These are phyloP conservation scores for Saturnispora galanensis DNA, from an alignment of 805 yeast species.

Conservation along the genomic window DNA sequence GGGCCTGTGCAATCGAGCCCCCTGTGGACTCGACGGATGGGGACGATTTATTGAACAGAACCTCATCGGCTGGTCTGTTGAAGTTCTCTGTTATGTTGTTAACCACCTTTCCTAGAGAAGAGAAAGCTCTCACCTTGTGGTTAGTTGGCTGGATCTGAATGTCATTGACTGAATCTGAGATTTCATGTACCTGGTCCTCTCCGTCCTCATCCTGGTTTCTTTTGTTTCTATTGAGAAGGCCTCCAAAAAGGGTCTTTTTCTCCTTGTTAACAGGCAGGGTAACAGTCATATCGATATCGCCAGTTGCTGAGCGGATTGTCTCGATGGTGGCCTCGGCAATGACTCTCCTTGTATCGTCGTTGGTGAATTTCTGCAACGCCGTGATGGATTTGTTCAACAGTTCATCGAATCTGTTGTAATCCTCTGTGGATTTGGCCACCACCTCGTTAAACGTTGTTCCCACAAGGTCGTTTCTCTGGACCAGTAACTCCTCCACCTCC, in stretches of 20 bases:
- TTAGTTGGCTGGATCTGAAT: conserved; percentile 14
- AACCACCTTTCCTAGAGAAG: conserved; percentile 16
- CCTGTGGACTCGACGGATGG: neutral
- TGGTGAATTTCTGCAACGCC: conserved; percentile 52
- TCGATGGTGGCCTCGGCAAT: conserved; percentile 81
- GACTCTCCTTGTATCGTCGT: conserved; percentile 66
- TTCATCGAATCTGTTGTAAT: conserved; percentile 37
- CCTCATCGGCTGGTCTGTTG: conserved; percentile 9
- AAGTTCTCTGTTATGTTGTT: conserved; percentile 10
- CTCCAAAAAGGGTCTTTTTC: conserved; percentile 47
- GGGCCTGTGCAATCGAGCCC: conserved; percentile 31
- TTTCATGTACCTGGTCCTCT: conserved; percentile 20
- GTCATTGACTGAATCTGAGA: conserved; percentile 23
- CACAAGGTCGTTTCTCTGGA: conserved; percentile 27
- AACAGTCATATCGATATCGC: conserved; percentile 58
- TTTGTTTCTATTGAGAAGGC: conserved; percentile 17
- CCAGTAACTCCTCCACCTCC: conserved; percentile 32
- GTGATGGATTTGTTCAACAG: conserved; percentile 42
- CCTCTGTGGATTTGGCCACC: conserved; percentile 32
- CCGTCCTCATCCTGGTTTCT: conserved; percentile 13
- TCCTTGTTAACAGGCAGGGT: conserved; percentile 41
- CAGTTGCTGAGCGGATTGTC: conserved; percentile 77
- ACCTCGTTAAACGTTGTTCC: conserved; percentile 27
- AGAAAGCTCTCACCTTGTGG: conserved; percentile 22
- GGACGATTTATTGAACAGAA: neutral